phyloP scores from a whole-genome alignment of 345 rosid species.

The Pugionium dolabratum region DNA sequence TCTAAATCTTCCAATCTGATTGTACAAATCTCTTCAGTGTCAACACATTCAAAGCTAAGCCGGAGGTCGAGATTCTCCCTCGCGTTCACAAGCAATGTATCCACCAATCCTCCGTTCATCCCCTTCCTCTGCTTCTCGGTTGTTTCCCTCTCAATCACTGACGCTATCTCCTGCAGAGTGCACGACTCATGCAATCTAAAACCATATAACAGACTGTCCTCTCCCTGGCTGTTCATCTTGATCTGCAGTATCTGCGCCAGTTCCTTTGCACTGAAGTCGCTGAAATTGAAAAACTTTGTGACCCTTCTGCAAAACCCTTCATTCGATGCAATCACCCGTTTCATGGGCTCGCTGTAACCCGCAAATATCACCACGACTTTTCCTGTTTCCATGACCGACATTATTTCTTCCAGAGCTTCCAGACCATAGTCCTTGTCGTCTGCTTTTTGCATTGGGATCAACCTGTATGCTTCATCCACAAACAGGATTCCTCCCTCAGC shows the following conservation, averaged over 20 bases:
- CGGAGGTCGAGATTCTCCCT: constrained; percentile 88
- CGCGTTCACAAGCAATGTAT: constrained; percentile 81
- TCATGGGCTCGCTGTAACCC: constrained; percentile 96
- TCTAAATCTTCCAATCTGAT: constrained; percentile 73
- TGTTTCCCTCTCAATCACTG: constrained; percentile 64
- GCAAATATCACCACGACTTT: constrained; percentile 90
- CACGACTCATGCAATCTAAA: constrained; percentile 70
- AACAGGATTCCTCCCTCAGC: constrained; percentile 99
- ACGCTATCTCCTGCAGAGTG: constrained; percentile 60
- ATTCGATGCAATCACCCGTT: constrained; percentile 85
- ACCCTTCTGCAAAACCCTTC: constrained; percentile 99
- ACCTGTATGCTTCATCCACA: constrained; percentile 94
- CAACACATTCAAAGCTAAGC: constrained; percentile 78
- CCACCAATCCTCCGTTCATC: constrained; percentile 92
- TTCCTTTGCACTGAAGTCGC: constrained; percentile 72
- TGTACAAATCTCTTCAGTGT: constrained; percentile 65
- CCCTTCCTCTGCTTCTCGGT: constrained; percentile 86
- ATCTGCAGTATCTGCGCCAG: constrained; percentile 76
- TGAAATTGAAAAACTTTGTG: constrained; percentile 81
- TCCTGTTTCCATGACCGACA: constrained; percentile 97
- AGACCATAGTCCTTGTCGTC: constrained; percentile 96
- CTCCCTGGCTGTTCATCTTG: constrained; percentile 79
- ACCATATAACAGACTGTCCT: constrained; percentile 62
- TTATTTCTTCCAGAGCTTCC: constrained; percentile 95
- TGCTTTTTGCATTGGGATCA: constrained; percentile 90